phyloP scores from a whole-genome alignment of 768 basidiomycete genomes.

The Psilocybe cyanescens region DNA sequence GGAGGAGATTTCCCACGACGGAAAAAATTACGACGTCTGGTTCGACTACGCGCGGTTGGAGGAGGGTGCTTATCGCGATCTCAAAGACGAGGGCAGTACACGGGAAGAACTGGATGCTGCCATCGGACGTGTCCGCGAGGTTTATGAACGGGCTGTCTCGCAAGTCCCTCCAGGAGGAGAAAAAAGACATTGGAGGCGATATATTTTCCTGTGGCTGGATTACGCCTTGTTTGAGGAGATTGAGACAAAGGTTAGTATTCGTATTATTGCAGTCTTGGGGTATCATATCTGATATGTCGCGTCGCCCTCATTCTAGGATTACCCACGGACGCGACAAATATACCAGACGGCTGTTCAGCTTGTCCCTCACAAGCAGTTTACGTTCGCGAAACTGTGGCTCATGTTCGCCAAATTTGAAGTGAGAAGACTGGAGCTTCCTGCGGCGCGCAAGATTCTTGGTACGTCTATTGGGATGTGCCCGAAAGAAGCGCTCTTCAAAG shows the following conservation, averaged over 20 bases:
- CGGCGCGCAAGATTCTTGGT: conserved; percentile 90
- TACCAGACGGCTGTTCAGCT: conserved; percentile 89
- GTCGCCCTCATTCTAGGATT: conserved; percentile 57
- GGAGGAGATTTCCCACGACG: conserved; percentile 90
- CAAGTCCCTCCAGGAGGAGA: conserved; percentile 94
- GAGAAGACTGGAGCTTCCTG: conserved; percentile 75
- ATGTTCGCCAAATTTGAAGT: conserved; percentile 93
- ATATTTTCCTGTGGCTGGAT: conserved; percentile 92
- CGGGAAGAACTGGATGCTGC: conserved; percentile 70
- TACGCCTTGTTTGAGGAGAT: conserved; percentile 98
- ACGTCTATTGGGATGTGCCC: conserved; percentile 94
- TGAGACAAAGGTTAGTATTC: conserved; percentile 75
- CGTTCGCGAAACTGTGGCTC: conserved; percentile 96
- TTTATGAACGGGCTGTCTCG: conserved; percentile 94
- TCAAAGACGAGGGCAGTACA: conserved; percentile 75
- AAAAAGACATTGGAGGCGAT: conserved; percentile 90
- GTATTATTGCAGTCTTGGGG: too few relatives aligned
- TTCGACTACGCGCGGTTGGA: conserved; percentile 95
- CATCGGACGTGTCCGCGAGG: conserved; percentile 76
- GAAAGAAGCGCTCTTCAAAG: conserved; percentile 94
- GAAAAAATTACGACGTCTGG: conserved; percentile 97
- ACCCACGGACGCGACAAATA: conserved; percentile 83
- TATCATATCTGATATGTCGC: neutral
- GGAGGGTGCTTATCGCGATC: conserved; percentile 81
- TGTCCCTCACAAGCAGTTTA: conserved; percentile 95